A percentile compares a stretch with the other conserved stretches of the same genome.
These are phyloP conservation scores for Leccinum disarticulatum DNA, from an alignment of 768 basidiomycete species.

Conservation along the genomic window DNA sequence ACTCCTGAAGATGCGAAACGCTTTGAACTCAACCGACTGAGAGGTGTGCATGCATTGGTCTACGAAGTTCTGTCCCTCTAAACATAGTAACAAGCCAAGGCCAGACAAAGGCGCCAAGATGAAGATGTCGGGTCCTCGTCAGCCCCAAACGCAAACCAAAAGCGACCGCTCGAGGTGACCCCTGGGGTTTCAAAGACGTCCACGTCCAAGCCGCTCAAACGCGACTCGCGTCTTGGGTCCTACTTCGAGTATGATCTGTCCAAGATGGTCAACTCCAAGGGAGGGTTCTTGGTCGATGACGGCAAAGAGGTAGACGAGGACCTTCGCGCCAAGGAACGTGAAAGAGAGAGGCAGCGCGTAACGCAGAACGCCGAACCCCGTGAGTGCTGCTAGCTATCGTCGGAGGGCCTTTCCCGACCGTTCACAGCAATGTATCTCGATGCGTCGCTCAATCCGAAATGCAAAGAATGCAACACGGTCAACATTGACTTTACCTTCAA, in stretches of 20 bases:
- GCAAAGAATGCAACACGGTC: constrained; percentile 80
- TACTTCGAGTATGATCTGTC: constrained; percentile 98
- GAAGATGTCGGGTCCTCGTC: constrained; percentile 48
- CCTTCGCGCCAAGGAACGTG: constrained; percentile 71
- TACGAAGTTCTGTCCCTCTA: neutral
- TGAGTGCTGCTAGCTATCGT: constrained; percentile 27
- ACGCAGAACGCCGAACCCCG: constrained; percentile 75
- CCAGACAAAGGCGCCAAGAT: constrained; percentile 66
- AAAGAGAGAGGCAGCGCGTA: constrained; percentile 76
- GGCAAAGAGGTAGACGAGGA: constrained; percentile 80
- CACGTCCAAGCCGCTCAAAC: constrained; percentile 57
- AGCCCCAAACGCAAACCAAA: constrained; percentile 62
- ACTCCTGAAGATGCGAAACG: constrained; percentile 70
- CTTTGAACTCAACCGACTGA: constrained; percentile 77
- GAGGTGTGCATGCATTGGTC: constrained; percentile 44
- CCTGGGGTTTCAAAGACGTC: constrained; percentile 62
- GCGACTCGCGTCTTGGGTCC: constrained; percentile 78
- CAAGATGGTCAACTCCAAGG: constrained; percentile 96
- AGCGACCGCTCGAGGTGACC: constrained; percentile 63
- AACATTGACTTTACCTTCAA: constrained; percentile 84
- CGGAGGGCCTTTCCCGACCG: neutral
- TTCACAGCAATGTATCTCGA: constrained; percentile 76
- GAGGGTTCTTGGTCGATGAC: constrained; percentile 92
- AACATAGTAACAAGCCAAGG: constrained; percentile 57
- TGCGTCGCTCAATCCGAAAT: constrained; percentile 73